These are phyloP conservation scores for Candida silvicultrix DNA, from an alignment of 805 yeast species.

Conservation along the genomic window DNA sequence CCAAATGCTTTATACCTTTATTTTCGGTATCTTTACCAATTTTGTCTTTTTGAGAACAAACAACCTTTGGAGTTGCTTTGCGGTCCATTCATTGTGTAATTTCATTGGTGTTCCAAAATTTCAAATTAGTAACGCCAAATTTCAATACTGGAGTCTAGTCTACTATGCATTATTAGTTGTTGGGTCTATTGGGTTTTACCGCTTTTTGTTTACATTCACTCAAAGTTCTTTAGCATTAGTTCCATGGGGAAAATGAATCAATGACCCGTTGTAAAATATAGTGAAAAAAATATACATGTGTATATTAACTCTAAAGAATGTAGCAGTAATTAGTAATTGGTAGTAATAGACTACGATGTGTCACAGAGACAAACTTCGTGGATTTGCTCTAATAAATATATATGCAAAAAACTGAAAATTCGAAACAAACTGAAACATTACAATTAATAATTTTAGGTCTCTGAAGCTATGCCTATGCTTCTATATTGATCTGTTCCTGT, in stretches of 20 bases:
- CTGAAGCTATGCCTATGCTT: too few species aligned
- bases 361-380: too few species aligned
- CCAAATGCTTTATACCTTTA: slow-evolving; percentile 59
- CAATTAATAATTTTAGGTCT: neutral
- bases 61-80: slow-evolving; percentile 49
- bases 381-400: too few species aligned
- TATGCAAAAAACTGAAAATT: neutral
- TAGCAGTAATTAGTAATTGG: too few species aligned
- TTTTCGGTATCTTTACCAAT: slow-evolving; percentile 67
- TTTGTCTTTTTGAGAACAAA: slow-evolving; percentile 45
- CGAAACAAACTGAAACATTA: neutral
- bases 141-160: slow-evolving; percentile 22
- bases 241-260: slow-evolving; percentile 4
- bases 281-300: too few species aligned
- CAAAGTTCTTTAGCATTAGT: slow-evolving; percentile 13
- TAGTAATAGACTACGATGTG: too few species aligned
- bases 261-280: too few species aligned
- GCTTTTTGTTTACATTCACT: slow-evolving; percentile 22
- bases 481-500: neutral
- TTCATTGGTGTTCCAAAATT: slow-evolving; percentile 57
- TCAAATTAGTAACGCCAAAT: slow-evolving; percentile 8
- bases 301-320: too few species aligned
- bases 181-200: slow-evolving; percentile 37
- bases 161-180: slow-evolving; percentile 34
- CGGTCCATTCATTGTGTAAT: slow-evolving; percentile 65